phyloP scores from a whole-genome alignment of 2,329 filamentous ascomycete species.

The Alternaria arbusti region DNA sequence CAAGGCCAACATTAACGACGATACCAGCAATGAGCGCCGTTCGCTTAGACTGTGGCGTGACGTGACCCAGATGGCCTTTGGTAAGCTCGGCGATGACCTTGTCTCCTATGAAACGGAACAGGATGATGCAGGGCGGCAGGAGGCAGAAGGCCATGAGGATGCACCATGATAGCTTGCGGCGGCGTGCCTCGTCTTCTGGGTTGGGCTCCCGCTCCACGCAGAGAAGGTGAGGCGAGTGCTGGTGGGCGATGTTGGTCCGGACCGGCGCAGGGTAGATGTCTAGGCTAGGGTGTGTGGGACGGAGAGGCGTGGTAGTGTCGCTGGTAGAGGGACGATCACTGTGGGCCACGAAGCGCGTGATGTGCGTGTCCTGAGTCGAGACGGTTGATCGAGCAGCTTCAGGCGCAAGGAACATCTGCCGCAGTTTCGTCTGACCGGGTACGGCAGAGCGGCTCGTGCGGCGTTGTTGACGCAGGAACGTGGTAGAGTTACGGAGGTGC shows the following conservation, averaged over 20 bases:
- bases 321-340: constrained; percentile 40
- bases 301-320: constrained; percentile 39
- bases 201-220: constrained; percentile 33
- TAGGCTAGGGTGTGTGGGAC: constrained; percentile 21
- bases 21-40: constrained; percentile 40
- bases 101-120: constrained; percentile 46
- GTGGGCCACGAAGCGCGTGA: constrained; percentile 27
- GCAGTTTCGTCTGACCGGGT: constrained; percentile 41
- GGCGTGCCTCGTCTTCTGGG: constrained; percentile 33
- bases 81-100: constrained; percentile 37
- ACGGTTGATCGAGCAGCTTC: constrained; percentile 24
- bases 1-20: constrained; percentile 33
- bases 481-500: constrained; percentile 24
- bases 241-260: constrained; percentile 19
- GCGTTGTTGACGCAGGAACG: constrained; percentile 20
- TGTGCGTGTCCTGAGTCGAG: constrained; percentile 26
- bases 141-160: constrained; percentile 44
- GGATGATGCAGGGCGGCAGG: constrained; percentile 45
- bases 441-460: constrained; percentile 39
- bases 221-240: constrained; percentile 40
- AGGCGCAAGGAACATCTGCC: constrained; percentile 43
- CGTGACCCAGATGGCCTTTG: constrained; percentile 39
- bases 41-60: constrained; percentile 37
- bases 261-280: constrained; percentile 13
- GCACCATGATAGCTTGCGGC: constrained; percentile 40